Evolutionary conservation across 2,329 filamentous ascomycete genomes (phyloP).

Genomic region (Diplodia mutila): DNA sequence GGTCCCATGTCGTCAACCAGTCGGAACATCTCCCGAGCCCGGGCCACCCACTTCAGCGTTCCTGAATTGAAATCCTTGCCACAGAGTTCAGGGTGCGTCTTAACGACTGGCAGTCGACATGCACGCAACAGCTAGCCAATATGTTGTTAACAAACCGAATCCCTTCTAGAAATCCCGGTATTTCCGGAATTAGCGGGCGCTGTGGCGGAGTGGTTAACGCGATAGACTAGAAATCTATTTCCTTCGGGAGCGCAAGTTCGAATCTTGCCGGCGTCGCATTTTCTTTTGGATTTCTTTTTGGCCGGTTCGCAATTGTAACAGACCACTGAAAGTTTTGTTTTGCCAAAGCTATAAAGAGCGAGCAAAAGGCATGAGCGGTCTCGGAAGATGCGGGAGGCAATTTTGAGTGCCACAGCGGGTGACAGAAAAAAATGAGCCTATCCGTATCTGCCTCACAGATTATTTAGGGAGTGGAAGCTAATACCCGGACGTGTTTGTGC

Average conservation of each 20-base stretch:
- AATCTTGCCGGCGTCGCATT: slow-evolving; percentile 5
- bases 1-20: background rate
- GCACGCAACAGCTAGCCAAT: background rate
- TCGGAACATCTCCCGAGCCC: background rate
- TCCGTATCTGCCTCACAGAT: too few species aligned
- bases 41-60: background rate
- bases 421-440: too few species aligned
- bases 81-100: background rate
- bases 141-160: too few species aligned
- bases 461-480: too few species aligned
- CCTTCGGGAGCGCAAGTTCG: slow-evolving; percentile 14
- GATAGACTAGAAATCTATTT: slow-evolving; percentile 15
- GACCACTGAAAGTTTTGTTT: too few species aligned
- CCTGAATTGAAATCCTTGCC: background rate
- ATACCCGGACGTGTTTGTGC: too few species aligned
- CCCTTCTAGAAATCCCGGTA: background rate
- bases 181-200: background rate
- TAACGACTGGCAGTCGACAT: background rate
- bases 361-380: too few species aligned
- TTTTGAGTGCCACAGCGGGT: too few species aligned
- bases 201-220: slow-evolving; percentile 11
- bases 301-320: too few species aligned
- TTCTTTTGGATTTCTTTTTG: too few species aligned
- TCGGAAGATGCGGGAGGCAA: too few species aligned
- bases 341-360: too few species aligned